phyloP scores from a whole-genome alignment of 441 rosid genomes.

The Pelargonium hybrid region DNA sequence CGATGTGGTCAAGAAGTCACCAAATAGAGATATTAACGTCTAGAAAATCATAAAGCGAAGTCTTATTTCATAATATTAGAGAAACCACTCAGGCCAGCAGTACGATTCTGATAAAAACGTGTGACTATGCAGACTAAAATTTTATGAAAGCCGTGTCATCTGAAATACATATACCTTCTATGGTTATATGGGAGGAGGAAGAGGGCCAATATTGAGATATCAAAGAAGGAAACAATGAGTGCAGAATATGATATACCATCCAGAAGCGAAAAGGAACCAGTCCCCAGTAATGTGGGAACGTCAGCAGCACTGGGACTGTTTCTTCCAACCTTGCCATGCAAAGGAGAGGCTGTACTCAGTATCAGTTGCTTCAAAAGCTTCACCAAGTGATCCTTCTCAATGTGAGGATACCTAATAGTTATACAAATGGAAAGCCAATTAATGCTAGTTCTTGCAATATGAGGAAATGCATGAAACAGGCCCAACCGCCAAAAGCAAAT shows the following conservation, averaged over 20 bases:
- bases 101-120: not conserved
- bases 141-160: not conserved
- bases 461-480: slow-evolving; percentile 11
- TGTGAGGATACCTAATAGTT: slow-evolving; percentile 70
- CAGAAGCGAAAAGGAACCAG: slow-evolving; percentile 81
- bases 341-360: slow-evolving; percentile 40
- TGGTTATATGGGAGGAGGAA: not conserved
- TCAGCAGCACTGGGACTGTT: slow-evolving; percentile 58
- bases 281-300: slow-evolving; percentile 87
- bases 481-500: not conserved
- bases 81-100: not conserved
- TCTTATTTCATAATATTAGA: not conserved
- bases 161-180: not conserved
- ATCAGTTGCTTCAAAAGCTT: slow-evolving; percentile 90
- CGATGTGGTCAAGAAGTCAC: not conserved
- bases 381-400: slow-evolving; percentile 80
- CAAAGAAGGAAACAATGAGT: slow-evolving; percentile 1
- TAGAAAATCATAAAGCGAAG: not conserved
- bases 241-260: slow-evolving; percentile 57
- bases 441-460: slow-evolving; percentile 10
- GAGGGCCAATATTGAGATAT: not conserved
- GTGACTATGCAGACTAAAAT: not conserved
- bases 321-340: slow-evolving; percentile 38
- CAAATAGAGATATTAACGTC: not conserved
- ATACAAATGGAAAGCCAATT: slow-evolving; percentile 24